These are phyloP conservation scores for Penicillium manginii DNA, from an alignment of 495 filamentous ascomycete species.

Conservation along the genomic window DNA sequence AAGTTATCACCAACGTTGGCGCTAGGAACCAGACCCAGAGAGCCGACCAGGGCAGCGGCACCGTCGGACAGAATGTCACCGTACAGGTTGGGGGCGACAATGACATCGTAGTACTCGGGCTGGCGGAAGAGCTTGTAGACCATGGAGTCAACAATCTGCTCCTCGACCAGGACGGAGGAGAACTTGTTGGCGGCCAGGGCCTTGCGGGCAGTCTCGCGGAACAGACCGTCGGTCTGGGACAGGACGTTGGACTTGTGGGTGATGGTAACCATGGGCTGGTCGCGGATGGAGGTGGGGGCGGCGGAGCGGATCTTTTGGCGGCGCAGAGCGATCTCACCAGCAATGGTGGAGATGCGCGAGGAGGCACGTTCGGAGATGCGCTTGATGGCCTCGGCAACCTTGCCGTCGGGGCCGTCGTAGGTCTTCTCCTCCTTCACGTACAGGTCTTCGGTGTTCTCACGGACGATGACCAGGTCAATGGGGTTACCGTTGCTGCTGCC, in stretches of 20 bases:
- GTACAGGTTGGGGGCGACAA: slow-evolving; percentile 97
- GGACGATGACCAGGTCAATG: slow-evolving; percentile 96
- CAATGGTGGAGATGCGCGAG: slow-evolving; percentile 84
- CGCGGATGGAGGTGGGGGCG: slow-evolving; percentile 58
- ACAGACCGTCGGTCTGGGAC: slow-evolving; percentile 94
- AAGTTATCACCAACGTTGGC: slow-evolving; percentile 96
- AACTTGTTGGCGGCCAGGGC: slow-evolving; percentile 70
- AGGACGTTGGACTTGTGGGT: slow-evolving; percentile 99
- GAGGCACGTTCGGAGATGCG: slow-evolving; percentile 86
- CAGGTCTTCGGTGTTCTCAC: slow-evolving; percentile 97
- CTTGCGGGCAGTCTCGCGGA: slow-evolving; percentile 75
- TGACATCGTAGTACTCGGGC: slow-evolving; percentile 92
- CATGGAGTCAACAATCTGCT: slow-evolving; percentile 99
- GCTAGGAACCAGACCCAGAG: slow-evolving; percentile 88
- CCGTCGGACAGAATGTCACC: slow-evolving; percentile 96
- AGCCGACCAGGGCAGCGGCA: slow-evolving; percentile 93
- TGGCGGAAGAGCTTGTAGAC: slow-evolving; percentile 99
- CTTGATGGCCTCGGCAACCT: slow-evolving; percentile 97
- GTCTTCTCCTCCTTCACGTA: slow-evolving; percentile 98
- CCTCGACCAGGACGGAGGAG: slow-evolving; percentile 71
- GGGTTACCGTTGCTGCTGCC: slow-evolving; percentile 56
- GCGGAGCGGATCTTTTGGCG: slow-evolving; percentile 75
- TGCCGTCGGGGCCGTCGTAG: slow-evolving; percentile 68
- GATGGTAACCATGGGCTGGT: slow-evolving; percentile 81
- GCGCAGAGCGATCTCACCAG: slow-evolving; percentile 89